Conservation (phyloP, 1,139 yeast species). For the Kurtzmaniella quercitrusa region DNA sequence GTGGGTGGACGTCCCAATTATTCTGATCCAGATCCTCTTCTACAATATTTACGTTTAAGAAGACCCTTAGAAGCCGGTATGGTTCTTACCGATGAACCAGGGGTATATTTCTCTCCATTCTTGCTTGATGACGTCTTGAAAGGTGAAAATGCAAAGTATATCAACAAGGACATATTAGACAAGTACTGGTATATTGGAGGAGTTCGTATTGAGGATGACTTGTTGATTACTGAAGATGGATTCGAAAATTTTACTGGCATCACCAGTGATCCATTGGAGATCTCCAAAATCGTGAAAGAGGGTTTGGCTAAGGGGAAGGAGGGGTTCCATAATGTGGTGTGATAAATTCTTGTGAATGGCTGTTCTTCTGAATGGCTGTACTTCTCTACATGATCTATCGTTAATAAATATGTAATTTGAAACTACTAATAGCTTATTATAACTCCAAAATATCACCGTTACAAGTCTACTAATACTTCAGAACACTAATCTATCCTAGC, state of each 20-base stretch:
- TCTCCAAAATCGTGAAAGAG: constrained; percentile 66
- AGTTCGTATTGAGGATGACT: constrained; percentile 92
- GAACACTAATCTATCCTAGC: too few species aligned
- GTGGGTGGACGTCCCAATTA: constrained; percentile 87
- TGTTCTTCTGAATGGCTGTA: too few species aligned
- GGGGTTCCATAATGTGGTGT: constrained; percentile 61
- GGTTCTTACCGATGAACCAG: constrained; percentile 96
- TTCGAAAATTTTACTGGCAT: constrained; percentile 76
- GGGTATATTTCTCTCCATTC: constrained; percentile 84
- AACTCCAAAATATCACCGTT: too few species aligned
- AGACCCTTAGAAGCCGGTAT: constrained; percentile 67
- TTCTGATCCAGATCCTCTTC: constrained; percentile 72
- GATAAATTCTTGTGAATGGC: too few species aligned
- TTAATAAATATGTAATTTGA: too few species aligned
- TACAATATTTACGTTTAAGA: constrained; percentile 75
- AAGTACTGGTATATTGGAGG: constrained; percentile 90
- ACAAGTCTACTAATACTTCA: too few species aligned
- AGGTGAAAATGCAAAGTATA: constrained; percentile 57
- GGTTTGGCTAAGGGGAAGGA: constrained; percentile 63
- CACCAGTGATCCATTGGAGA: constrained; percentile 81
- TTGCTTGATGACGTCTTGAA: constrained; percentile 63
- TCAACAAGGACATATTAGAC: constrained; percentile 62
- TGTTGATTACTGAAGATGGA: constrained; percentile 72
- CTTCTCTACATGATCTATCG: too few species aligned
- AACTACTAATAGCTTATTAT: too few species aligned